Base-by-base conservation (phyloP, 2,329 filamentous ascomycete genomes). In the Exutisphaerella laricina region DNA sequence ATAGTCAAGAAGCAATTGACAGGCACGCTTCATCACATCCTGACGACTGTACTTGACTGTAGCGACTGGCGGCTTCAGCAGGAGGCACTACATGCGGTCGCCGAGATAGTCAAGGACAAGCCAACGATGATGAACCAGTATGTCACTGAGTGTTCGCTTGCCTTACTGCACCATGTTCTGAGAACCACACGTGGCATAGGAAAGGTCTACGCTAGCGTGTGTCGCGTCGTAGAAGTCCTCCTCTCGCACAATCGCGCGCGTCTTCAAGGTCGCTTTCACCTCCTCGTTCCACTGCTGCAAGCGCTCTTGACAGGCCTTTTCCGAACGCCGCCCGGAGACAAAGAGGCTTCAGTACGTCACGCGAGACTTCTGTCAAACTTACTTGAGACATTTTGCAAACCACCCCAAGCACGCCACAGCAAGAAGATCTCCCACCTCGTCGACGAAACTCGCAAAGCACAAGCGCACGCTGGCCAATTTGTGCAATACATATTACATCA, bases 331-430 rank as follows among this genome's bases (percentile, higher is more conserved):
- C 10, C 14, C 3, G 20, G 33, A n/a, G 55, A 58, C 25, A 46
- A n/a, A 13, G 20, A 29, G 5, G 30, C 58, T 48, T 63, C 4
- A n/a, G 26, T 65, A 12, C 62, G 66, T 13, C 73, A 75, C 44
- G 73, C 72, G 2, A 61, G 66, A 1, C 66, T 71, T 29, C 77
- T 73, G 51, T 69, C 75, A 1, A 72, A 76, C 7, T 63, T 82
- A 6, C 68, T 82, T 16, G 73, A 73, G n/a, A 72, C 75, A 0
- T 70, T 82, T 38, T 79, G 76, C 64, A 77, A 78, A 40, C 79
- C 79, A 0, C 78, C 78, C 0, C 71, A 77, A 10, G 66, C 68
- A 5, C 64, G 65, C 44, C 49, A 41, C 22, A 41, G 47, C 37
- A 49, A 52, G 34, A 60, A 57, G 9, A 49, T 54, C 5, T 47